Percentiles rank a stretch among this genome's conserved stretches.
Evolutionary conservation across 2,329 filamentous ascomycete species (phyloP).

Genomic region (Colletotrichum viniferum): DNA sequence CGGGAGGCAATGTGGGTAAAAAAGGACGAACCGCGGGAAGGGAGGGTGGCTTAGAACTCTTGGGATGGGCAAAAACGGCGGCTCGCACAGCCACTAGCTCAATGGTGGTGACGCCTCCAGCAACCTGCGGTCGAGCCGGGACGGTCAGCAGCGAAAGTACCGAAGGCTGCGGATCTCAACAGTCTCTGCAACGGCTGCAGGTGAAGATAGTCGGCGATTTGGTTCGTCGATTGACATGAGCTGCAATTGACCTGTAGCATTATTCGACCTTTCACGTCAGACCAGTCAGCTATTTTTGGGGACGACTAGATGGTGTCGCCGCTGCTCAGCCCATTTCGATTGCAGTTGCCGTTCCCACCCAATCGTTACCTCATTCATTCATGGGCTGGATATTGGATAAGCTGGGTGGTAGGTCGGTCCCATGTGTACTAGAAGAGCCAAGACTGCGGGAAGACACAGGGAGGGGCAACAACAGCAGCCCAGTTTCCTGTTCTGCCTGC

Average conservation of each 20-base stretch:
- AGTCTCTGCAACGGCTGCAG: not conserved
- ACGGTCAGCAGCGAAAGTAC: not conserved
- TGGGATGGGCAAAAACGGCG: not conserved
- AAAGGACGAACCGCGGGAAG: not conserved
- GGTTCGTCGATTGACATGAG: not conserved
- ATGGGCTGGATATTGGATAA: not conserved
- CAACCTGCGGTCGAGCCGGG: not conserved
- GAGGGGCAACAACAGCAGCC: not conserved
- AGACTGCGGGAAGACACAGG: not conserved
- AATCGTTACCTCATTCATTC: constrained; percentile 4
- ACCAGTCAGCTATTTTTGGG: constrained; percentile 1
- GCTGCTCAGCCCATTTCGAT: not conserved
- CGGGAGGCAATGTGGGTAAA: not conserved
- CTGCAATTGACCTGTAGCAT: not conserved
- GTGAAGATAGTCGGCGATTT: not conserved
- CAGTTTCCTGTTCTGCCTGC: not conserved
- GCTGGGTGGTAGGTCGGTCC: not conserved
- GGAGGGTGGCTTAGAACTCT: not conserved
- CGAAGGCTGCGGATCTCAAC: not conserved
- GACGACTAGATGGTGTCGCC: not conserved
- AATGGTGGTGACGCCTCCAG: not conserved
- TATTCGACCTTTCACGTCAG: not conserved
- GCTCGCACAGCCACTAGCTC: constrained; percentile 7
- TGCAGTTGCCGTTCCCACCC: not conserved
- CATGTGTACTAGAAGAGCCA: not conserved